Percentiles rank a stretch among this genome's conserved stretches.
These are phyloP conservation scores for Diaporthe sp. DNA, from an alignment of 2,329 filamentous ascomycete species.

Conservation along the genomic window DNA sequence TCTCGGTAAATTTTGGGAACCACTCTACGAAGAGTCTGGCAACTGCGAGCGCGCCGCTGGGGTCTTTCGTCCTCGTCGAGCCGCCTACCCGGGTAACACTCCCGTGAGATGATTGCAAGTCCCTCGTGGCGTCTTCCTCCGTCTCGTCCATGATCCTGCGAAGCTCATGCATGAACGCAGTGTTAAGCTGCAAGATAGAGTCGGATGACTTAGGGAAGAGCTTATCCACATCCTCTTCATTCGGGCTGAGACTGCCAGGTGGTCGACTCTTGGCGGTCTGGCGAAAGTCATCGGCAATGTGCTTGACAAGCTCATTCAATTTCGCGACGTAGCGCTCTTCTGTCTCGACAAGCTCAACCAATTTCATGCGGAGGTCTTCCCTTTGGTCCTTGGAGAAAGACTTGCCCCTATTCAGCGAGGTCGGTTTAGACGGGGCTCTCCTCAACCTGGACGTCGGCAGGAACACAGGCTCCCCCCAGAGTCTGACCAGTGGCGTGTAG, in stretches of 20 bases:
- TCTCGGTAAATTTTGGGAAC: slow-evolving; percentile 92
- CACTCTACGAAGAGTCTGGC: slow-evolving; percentile 88
- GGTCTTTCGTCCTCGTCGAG: slow-evolving; percentile 71
- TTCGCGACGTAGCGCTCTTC: slow-evolving; percentile 95
- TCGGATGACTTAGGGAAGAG: slow-evolving; percentile 88
- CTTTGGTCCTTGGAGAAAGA: slow-evolving; percentile 87
- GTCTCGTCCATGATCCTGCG: slow-evolving; percentile 84
- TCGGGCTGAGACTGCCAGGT: slow-evolving; percentile 77
- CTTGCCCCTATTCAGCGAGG: slow-evolving; percentile 81
- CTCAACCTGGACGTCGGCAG: slow-evolving; percentile 87
- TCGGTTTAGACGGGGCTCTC: slow-evolving; percentile 89
- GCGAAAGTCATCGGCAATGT: slow-evolving; percentile 85
- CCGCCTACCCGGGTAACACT: slow-evolving; percentile 58
- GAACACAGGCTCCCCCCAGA: slow-evolving; percentile 88
- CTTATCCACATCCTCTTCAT: slow-evolving; percentile 78
- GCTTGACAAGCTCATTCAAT: slow-evolving; percentile 84
- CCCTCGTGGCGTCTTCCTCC: slow-evolving; percentile 82
- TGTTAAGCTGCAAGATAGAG: slow-evolving; percentile 85
- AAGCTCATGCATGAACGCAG: slow-evolving; percentile 83
- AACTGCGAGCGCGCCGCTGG: slow-evolving; percentile 83
- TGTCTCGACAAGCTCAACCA: slow-evolving; percentile 91
- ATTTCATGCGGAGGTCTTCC: slow-evolving; percentile 85
- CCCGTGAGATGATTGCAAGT: slow-evolving; percentile 74
- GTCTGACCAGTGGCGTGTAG: slow-evolving; percentile 82
- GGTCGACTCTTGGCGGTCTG: slow-evolving; percentile 73